Evolutionary conservation across 1,139 yeast genomes (phyloP), one percentile per base, ranked within the genome.

Genomic region (Candida tetrigidarum): DNA sequence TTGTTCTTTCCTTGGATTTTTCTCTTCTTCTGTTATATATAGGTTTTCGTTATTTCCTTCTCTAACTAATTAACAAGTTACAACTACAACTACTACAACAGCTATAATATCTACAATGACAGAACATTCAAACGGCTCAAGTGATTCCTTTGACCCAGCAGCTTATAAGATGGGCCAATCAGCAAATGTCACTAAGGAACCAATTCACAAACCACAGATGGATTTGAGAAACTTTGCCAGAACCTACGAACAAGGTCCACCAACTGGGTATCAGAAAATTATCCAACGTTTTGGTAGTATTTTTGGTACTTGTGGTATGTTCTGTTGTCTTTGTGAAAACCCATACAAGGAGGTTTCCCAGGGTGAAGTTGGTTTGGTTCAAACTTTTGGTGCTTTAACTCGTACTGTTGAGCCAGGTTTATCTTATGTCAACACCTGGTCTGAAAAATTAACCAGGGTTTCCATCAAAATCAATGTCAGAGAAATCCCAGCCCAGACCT

Each of bases 371-470:
- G 92, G 91, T 12, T 70, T 85, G 48, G 75, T 85, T 38, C 85
- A 86, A 45, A 75, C 79, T 37, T 85, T 84, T 60, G 92, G 92
- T 56, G 84, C 86, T 44, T 73, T 84, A 52, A 72, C 84, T 48
- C 71, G 84, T 60, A 72, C 84, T 6, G 86, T 80, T 32, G 91
- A 84, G 59, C 90, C 91, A 2, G 92, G 92, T 41, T 73, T 84
- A 46, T 71, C 79, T 19, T 80, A 80, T 55, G 83, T 85, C 44
- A 84, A 84, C 60, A 82, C 84, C 12, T 72, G 85, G 71, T 74
- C 84, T 39, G 91, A 85, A 58, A 76, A 68, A 50, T 63, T 85
- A 55, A 67, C 70, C 48, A 59, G 63, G 39, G 85, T 83, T 14
- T 76, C 78, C 50, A 76, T 84, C 53, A 79, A 80, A 66, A 74